phyloP scores from a whole-genome alignment of 805 yeast species.

The Lipomyces sp. region DNA sequence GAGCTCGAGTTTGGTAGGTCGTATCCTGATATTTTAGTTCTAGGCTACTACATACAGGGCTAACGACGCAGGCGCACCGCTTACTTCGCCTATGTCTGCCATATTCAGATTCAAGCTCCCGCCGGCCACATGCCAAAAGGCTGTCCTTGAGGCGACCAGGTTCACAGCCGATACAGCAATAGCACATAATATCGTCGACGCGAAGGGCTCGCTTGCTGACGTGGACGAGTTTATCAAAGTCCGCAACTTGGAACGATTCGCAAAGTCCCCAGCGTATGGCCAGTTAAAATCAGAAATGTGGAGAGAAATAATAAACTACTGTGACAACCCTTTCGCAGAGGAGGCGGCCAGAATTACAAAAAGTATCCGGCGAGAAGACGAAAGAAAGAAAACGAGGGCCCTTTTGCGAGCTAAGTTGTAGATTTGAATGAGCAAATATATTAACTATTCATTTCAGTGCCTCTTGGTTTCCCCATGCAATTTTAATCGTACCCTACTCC shows the following conservation, averaged over 20 bases:
- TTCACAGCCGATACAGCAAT: conserved; percentile 44
- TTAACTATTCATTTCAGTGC: background rate
- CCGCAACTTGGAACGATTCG: conserved; percentile 35
- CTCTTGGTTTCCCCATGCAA: background rate
- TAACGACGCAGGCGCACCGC: conserved; percentile 44
- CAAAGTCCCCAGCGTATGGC: conserved; percentile 45
- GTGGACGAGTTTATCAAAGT: conserved; percentile 43
- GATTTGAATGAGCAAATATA: background rate
- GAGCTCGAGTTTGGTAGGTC: conserved; percentile 45
- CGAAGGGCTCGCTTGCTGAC: conserved; percentile 45
- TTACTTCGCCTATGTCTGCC: conserved; percentile 46
- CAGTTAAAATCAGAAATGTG: conserved; percentile 37
- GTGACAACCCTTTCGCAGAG: conserved; percentile 17
- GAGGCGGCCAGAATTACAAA: conserved; percentile 18
- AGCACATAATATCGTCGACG: conserved; percentile 43
- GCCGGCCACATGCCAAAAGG: conserved; percentile 41
- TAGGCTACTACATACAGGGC: background rate
- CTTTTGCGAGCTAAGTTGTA: background rate
- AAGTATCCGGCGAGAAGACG: conserved; percentile 6
- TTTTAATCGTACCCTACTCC: background rate
- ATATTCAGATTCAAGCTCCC: conserved; percentile 45
- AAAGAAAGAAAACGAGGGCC: conserved; percentile 10
- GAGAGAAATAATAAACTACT: conserved; percentile 28
- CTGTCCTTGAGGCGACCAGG: conserved; percentile 46
- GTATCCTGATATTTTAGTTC: background rate